Base-by-base conservation (phyloP, 2,329 filamentous ascomycete genomes). In the Thelonectria blattea region DNA sequence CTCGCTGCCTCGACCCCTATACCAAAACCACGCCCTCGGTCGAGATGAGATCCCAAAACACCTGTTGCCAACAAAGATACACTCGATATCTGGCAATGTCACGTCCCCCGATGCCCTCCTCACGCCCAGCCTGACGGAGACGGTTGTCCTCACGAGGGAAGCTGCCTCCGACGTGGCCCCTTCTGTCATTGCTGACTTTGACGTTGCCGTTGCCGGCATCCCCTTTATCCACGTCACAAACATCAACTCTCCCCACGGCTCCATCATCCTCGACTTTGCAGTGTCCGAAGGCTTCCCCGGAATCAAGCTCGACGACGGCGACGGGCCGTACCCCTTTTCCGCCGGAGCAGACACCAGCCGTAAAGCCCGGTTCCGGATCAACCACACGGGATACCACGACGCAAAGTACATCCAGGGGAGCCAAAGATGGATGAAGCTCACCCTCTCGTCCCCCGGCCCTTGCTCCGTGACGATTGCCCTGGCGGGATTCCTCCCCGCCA, bases 201-300 rank as follows among this genome's bases (percentile, higher is more conserved):
- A 45, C 3, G 12, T 51, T n/a, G 17, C 41, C 14, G 39, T 34
- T 24, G 22, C 49, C 17, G 27, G 22, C 7, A 47, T 47, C 11
- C 15, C 52, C 46, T 56, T 41, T 3, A 41, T 55, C 17, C 12
- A 51, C 4, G 15, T 51, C 39, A 42, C 41, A 1, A 9, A 15
- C 7, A n/a, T 32, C 10, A 8, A 32, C 5, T 11, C 24, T 2
- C 6, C 18, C 3, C 3, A 7, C 18, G 14, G n/a, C 2, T 47
- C 30, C 5, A 17, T 52, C 2, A 15, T 58, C 22, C 11, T 42
- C 41, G 48, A 52, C 32, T 58, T 34, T 32, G 11, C 47, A 15
- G 39, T 50, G 9, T 42, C 30, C 20, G 46, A 56, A 42, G 47
- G 47, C 30, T 51, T 46, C 20, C 52, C 41, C 24, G 22, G 47